Evolutionary conservation across 2,329 filamentous ascomycete genomes (phyloP).

Genomic region (Lasiodiplodia sp.): DNA sequence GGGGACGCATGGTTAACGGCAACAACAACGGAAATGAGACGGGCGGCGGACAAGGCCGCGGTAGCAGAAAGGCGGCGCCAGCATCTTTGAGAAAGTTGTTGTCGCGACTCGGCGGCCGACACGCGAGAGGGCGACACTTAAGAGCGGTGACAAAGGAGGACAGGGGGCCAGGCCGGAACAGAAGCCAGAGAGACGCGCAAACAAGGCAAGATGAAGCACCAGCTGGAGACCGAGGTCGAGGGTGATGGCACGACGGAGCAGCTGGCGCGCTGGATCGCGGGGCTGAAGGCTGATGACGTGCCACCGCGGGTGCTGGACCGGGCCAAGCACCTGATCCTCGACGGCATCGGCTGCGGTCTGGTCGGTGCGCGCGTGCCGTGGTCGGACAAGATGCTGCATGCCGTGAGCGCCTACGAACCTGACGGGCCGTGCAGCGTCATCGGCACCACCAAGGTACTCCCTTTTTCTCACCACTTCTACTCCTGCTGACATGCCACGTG

Average conservation of each 20-base stretch:
- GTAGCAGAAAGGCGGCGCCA: not conserved
- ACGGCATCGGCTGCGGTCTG: constrained; percentile 52
- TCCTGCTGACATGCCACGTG: not conserved
- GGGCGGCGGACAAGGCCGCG: no score
- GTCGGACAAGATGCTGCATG: constrained; percentile 48
- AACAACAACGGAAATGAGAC: not conserved
- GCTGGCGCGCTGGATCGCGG: constrained; percentile 19
- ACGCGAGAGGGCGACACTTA: not conserved
- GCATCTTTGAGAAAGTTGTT: constrained; percentile 3
- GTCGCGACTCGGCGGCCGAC: constrained; percentile 12
- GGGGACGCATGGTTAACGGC: not conserved
- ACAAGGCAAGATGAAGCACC: constrained; percentile 1
- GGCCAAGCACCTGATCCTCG: constrained; percentile 54
- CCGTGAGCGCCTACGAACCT: constrained; percentile 32
- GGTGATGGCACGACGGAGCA: constrained; percentile 26
- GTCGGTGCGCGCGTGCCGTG: constrained; percentile 52
- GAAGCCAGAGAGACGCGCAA: not conserved
- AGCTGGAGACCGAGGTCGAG: constrained; percentile 10
- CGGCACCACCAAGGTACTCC: constrained; percentile 17
- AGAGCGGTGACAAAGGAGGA: not conserved
- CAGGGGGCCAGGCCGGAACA: not conserved
- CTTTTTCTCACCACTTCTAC: no score
- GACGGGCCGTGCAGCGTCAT: constrained; percentile 10
- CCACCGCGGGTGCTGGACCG: constrained; percentile 43
- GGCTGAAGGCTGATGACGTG: constrained; percentile 35